Base-by-base conservation (phyloP, 352 stramenopile species). In the Phytophthora brassicae region DNA sequence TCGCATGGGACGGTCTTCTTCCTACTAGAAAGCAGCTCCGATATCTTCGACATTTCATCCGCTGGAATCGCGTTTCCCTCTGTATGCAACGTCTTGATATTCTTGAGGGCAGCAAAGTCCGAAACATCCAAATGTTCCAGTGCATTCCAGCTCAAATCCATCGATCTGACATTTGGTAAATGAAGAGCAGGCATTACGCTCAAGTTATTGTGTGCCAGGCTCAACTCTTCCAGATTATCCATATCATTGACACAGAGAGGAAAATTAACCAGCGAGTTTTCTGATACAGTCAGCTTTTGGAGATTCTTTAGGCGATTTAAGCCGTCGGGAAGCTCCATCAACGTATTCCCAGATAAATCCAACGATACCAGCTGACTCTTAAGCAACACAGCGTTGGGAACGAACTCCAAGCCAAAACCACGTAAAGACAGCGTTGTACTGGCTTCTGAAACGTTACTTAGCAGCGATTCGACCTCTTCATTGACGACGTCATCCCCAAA, bases 171-270 rank as follows among this genome's bases (percentile, higher is more conserved):
- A 23, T 66, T 49, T 43, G 49, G 9, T n/a, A 86, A 24, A n/a
- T 51, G 11, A 3, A 31, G 48, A 16, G 70, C 55, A 19, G 70
- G 56, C 5, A 81, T 43, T 16, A 35, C 36, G 2, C 55, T 51
- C 20, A 92, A 50, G 33, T 92, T 86, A 62, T 92, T 92, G 62
- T 92, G 81, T 2, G 79, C 66, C 9, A 84, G 44, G 11, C 65
- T 62, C 13, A 90, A 44, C 7, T 72, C 56, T 23, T 77, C 50
- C 7, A 92, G 64, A 13, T 68, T 43, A 3, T 38, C 19, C 14
- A 92, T 36, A 17, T 46, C 58, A 0, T 52, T 51, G 16, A 90
- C 19, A 3, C 61, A 43, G 2, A 45, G 31, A 28, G 81, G 79
- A 13, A 92, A 55, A 6, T 60, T 52, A 4, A 79, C 17, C 11